Base-by-base conservation (phyloP, 176 grass and related monocot species). In the Sorghum bicolor region DNA sequence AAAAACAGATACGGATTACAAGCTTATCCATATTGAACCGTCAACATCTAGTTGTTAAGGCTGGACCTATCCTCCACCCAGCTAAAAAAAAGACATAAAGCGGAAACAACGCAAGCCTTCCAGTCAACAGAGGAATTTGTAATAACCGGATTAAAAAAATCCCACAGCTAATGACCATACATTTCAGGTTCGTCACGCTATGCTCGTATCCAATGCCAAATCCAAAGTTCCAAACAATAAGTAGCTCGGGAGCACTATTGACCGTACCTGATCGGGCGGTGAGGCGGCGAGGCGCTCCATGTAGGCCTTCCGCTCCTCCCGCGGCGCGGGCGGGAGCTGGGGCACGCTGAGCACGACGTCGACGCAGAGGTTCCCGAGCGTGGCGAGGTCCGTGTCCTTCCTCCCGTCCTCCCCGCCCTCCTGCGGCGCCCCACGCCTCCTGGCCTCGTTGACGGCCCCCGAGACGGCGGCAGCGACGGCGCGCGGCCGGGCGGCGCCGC, bases 281-380 rank as follows among this genome's bases (percentile, higher is more conserved):
- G 93, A 92, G 48, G 91, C 88, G 10, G 93, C 91, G 19, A 98
- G 72, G 26, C 88, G 78, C 69, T 98, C 91, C 96, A 95, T 98
- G 80, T 98, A 98, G 2, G 83, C 89, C 80, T 82, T 64, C 50
- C 93, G 84, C 74, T 95, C 87, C 13, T 89, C 89, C 17, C 15
- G 62, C 43, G 58, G 80, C 30, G 68, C 77, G 4, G 92, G 96
- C 28, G 96, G 93, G 82, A 98, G 92, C 73, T 86, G 77, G 15
- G 93, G 91, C 33, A 98, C 96, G 66, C 82, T 86, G 74, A 98
- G 89, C 20, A 95, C 91, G 84, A 98, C 92, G 36, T 98, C 93
- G 28, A 95, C 91, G 70, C 93, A 98, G 47, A 98, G 85, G 88
- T 98, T 98, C 3, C 96, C 93, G 67, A 98, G 86, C 45, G 91